Base-by-base conservation (phyloP, 1,284 basidiomycete species). In the Kwoniella shivajii region DNA sequence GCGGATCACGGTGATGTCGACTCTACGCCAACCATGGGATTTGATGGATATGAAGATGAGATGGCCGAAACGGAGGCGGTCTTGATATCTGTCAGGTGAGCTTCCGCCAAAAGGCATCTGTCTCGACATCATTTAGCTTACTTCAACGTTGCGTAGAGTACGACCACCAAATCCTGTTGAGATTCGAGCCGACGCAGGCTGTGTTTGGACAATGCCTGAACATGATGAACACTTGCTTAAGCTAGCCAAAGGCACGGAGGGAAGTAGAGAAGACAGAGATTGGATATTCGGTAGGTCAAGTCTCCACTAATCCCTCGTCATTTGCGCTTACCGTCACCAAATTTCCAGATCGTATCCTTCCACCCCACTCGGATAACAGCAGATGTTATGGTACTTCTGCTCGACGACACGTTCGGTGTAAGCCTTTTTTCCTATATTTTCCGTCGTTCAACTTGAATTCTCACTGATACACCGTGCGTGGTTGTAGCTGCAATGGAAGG, bases 401-500 rank as follows among this genome's bases (percentile, higher is more conserved):
- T 0, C 84, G 86, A 11, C 88, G 88, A 1, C 90, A 97, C 68
- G 91, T 98, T 0, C 84, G 85, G 64, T 79, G 78, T 75, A 59
- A 68, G 59, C 70, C 26, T 9, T 14, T n/a, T 45, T 26, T 13
- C 39, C 4, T 6, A 36, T 11, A 31, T 52, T 29, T 36, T 41
- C 16, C n/a, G n/a, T n/a, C n/a, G 24, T 30, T 22, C 22, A n/a
- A 26, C 45, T 22, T 47, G 30, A 24, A 5, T 11, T 33, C 10
- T 43, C 43, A 47, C 45, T 54, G 33, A 54, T 34, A 34, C 24
- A n/a, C 9, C 14, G n/a, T 33, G 44, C n/a, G n/a, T 49, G 33
- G 2, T 7, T 22, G 34, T 65, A 60, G 89, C 91, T 18, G 90
- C 92, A 11, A 96, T 97, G 90, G 92, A 96, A 50, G 95, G 94